These are phyloP conservation scores for Ustilago bromivora DNA, from an alignment of 1,284 basidiomycete species.

Conservation along the genomic window DNA sequence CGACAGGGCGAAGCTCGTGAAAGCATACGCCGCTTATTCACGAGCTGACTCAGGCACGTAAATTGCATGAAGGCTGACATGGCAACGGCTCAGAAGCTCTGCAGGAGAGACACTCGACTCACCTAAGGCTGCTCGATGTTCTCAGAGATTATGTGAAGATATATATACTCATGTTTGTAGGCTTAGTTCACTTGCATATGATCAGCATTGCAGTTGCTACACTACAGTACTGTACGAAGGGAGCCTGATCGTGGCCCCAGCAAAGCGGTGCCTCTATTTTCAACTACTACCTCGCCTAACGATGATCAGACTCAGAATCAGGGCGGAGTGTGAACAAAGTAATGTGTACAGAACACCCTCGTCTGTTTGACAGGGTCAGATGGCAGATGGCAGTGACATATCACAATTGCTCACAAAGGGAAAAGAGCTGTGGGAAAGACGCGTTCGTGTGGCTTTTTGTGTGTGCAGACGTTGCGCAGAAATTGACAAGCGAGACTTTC, in stretches of 20 bases:
- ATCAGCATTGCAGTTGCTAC: too few species aligned
- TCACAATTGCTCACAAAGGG: neutral
- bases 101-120: too few species aligned
- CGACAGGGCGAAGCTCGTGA: too few species aligned
- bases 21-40: too few species aligned
- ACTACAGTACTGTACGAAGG: too few species aligned
- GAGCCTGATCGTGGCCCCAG: neutral
- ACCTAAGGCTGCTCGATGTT: too few species aligned
- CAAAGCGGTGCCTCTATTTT: neutral
- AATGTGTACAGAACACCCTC: neutral
- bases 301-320: neutral
- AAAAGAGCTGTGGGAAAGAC: neutral
- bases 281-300: neutral
- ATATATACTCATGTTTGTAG: too few species aligned
- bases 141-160: too few species aligned
- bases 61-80: too few species aligned
- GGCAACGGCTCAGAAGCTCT: too few species aligned
- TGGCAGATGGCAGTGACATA: slow-evolving; percentile 10
- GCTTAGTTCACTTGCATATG: too few species aligned
- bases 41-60: too few species aligned
- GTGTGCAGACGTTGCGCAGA: neutral
- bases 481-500: slow-evolving; percentile 7
- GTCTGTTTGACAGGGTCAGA: slow-evolving; percentile 5
- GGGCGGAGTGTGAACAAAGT: neutral
- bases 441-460: neutral